phyloP scores from a whole-genome alignment of 192 early-diverging fungal genomes.

The Obelidium mucronatum region DNA sequence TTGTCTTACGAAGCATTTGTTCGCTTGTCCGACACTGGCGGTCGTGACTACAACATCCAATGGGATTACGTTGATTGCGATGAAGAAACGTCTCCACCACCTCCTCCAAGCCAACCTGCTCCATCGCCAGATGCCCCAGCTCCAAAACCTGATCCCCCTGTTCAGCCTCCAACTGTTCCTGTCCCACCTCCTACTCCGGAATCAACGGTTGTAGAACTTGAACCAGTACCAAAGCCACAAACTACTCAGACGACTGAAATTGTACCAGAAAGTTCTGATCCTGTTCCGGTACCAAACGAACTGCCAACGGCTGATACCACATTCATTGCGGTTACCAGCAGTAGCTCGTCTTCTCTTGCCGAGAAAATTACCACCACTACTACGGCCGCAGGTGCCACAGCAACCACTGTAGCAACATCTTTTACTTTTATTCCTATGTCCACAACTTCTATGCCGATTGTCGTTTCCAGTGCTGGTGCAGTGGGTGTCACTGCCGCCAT shows the following conservation, averaged over 20 bases:
- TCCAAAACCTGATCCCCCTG: background rate
- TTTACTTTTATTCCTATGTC: background rate
- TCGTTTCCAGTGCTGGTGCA: background rate
- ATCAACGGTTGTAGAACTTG: too few species aligned
- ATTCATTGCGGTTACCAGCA: too few species aligned
- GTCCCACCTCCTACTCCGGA: too few species aligned
- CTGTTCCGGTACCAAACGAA: background rate
- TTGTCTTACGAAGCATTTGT: background rate
- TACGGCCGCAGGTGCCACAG: background rate
- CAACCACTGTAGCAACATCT: background rate
- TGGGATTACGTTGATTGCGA: conserved; percentile 7
- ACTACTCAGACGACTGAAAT: background rate
- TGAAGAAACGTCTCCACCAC: background rate
- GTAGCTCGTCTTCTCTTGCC: background rate
- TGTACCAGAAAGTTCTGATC: too few species aligned
- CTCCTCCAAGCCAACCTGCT: background rate
- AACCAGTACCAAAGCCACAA: too few species aligned
- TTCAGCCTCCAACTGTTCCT: too few species aligned
- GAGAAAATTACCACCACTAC: background rate
- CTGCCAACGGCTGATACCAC: background rate
- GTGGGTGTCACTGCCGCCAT: background rate
- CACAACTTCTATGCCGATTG: background rate
- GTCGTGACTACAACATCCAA: background rate
- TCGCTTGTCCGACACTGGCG: too few species aligned
- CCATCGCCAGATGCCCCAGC: background rate